Base-by-base conservation (phyloP, 306 rosid species). In the Delonix regia region DNA sequence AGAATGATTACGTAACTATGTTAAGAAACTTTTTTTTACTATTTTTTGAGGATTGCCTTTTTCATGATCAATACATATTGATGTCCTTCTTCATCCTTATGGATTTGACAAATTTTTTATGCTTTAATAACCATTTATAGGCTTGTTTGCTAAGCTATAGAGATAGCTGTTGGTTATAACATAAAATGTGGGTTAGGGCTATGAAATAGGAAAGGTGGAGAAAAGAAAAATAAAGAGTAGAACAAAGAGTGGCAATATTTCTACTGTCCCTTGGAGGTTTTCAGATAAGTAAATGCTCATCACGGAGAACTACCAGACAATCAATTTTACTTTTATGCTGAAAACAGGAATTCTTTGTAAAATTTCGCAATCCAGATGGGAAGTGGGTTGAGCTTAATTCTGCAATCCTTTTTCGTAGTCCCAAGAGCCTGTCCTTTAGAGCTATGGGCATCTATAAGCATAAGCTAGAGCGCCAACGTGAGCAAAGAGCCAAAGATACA, bases 11-110 rank as follows among this genome's bases (percentile, higher is more conserved):
- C 64, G 28, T 19, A 53, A 47, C 22, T 60, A 75, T 70, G 41
- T 64, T 44, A 45, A 71, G 25, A 44, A 44, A 36, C 11, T 3
- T 68, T 44, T 66, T 19, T 71, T 52, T 53, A 33, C 33, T 34
- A 22, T 38, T 27, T 76, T 59, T 77, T 72, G 57, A 72, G 63
- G 69, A 47, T 72, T 49, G 56, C 72, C 74, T 41, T 72, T 44
- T 65, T 30, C 63, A 49, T 72, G 64, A 49, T 39, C 61, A 14
- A 49, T 68, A 39, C 33, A 64, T 76, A 10, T 51, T 4, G 13
- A 7, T 30, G 51, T 62, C 51, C 30, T 80, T 79, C 69, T 73
- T 65, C 34, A 41, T 33, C 55, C 79, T 28, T 10, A 11, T 41
- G 33, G 51, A 38, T 61, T 61, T 30, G 67, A 7, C 42, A 19